A percentile compares a stretch with the other conserved stretches of the same genome.
Conservation (phyloP, 164 flowering plant species). For the Magnolia sinica region DNA sequence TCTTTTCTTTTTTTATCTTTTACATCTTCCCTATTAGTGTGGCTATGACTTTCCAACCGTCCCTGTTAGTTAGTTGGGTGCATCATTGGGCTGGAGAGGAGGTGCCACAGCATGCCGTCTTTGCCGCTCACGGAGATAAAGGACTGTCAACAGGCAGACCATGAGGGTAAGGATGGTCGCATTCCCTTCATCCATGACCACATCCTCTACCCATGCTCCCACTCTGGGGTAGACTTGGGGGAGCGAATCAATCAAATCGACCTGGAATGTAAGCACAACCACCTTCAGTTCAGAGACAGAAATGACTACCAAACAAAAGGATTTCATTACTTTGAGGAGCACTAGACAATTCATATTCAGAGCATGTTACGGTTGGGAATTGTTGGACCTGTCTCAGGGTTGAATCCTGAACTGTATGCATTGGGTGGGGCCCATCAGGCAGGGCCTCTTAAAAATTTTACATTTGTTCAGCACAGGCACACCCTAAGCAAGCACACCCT, state of each 20-base stretch:
- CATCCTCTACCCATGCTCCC: conserved; percentile 76
- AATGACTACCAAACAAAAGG: not conserved
- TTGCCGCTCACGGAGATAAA: conserved; percentile 88
- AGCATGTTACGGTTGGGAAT: too few species aligned
- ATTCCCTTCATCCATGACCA: conserved; percentile 95
- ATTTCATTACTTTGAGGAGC: too few species aligned
- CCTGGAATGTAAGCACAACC: conserved; percentile 32
- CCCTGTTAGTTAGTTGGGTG: not conserved
- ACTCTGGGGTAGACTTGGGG: conserved; percentile 77
- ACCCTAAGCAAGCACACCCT: too few species aligned
- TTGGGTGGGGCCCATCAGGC: too few species aligned
- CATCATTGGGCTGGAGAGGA: conserved; percentile 14
- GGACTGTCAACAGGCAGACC: conserved; percentile 78
- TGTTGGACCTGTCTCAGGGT: too few species aligned
- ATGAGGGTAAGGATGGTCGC: conserved; percentile 84
- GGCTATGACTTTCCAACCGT: not conserved
- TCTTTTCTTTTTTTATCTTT: not conserved
- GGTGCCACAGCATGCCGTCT: conserved; percentile 56
- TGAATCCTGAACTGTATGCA: too few species aligned
- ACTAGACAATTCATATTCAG: not conserved
- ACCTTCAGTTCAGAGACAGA: not conserved
- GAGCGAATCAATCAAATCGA: conserved; percentile 74
- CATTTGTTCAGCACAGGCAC: too few species aligned
- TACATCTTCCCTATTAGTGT: not conserved
- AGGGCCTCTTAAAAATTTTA: too few species aligned